Conservation (phyloP, 768 basidiomycete genomes). For the Trametes gibbosa region DNA sequence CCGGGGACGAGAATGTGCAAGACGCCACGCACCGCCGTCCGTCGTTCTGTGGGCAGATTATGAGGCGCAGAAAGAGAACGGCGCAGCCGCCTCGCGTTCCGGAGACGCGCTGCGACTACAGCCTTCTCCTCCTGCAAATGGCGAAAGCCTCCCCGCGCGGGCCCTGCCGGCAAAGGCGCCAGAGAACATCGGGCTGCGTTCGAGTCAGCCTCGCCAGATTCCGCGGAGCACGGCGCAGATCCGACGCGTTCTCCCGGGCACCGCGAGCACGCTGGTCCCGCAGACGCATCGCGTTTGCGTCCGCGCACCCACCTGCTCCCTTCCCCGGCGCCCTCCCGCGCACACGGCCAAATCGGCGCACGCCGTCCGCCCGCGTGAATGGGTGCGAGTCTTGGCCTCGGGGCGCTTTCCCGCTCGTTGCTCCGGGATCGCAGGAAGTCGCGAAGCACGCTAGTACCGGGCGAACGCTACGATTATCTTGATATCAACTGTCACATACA, state of each 20-base stretch:
- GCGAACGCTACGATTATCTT: conserved; percentile 15
- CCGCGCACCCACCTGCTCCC: background rate
- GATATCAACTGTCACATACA: conserved; percentile 16
- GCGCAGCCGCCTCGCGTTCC: conserved; percentile 15
- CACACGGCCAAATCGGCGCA: background rate
- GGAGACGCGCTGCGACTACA: conserved; percentile 12
- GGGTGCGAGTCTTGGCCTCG: background rate
- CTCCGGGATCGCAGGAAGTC: conserved; percentile 18
- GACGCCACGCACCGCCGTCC: conserved; percentile 14
- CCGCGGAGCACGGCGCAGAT: conserved; percentile 12
- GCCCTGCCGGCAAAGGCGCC: conserved; percentile 8
- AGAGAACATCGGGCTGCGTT: background rate
- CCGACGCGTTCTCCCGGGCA: conserved; percentile 5
- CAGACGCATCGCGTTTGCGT: background rate
- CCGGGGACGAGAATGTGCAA: conserved; percentile 14
- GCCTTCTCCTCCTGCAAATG: conserved; percentile 6
- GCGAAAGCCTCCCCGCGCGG: conserved; percentile 8
- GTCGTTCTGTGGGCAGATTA: conserved; percentile 5
- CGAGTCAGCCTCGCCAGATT: background rate
- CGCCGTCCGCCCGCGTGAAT: background rate
- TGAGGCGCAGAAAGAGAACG: conserved; percentile 17
- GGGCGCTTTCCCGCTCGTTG: conserved; percentile 4
- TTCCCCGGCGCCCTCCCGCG: background rate
- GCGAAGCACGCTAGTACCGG: conserved; percentile 10
- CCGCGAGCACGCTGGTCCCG: background rate